Percentiles rank a stretch among this genome's conserved stretches.
Evolutionary conservation across 805 yeast species (phyloP).

Genomic region (Priceomyces carsonii): DNA sequence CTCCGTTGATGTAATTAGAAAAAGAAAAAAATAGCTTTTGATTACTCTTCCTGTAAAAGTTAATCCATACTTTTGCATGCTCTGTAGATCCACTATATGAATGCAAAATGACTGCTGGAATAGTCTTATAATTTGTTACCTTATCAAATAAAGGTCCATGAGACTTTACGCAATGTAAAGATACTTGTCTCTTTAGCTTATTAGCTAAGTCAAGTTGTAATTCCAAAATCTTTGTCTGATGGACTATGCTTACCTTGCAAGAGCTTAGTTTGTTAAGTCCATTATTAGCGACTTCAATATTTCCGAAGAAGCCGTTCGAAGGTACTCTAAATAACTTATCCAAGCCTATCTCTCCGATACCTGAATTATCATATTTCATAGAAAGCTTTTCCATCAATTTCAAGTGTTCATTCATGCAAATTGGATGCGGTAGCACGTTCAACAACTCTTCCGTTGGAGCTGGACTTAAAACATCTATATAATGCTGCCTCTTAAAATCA

Average conservation of each 20-base stretch:
- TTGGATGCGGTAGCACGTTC: constrained; percentile 61
- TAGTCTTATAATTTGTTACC: constrained; percentile 23
- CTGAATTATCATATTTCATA: constrained; percentile 17
- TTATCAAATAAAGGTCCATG: constrained; percentile 61
- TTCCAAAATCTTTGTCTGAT: constrained; percentile 59
- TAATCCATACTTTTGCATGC: constrained; percentile 53
- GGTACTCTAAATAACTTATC: constrained; percentile 79
- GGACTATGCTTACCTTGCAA: constrained; percentile 61
- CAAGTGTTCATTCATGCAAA: constrained; percentile 38
- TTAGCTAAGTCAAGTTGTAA: constrained; percentile 58
- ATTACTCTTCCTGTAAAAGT: constrained; percentile 22
- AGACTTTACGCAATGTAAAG: constrained; percentile 83
- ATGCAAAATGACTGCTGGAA: constrained; percentile 63
- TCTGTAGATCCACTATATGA: constrained; percentile 85
- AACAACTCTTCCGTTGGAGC: constrained; percentile 41
- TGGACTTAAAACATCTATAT: constrained; percentile 49
- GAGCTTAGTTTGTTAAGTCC: constrained; percentile 26
- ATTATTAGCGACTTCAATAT: constrained; percentile 15
- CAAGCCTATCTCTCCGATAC: constrained; percentile 90
- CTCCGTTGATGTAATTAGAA: constrained; percentile 51
- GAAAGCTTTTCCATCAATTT: constrained; percentile 25
- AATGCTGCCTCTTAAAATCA: constrained; percentile 53
- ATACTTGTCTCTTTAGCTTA: constrained; percentile 50
- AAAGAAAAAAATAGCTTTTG: constrained; percentile 49
- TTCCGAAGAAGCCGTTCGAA: constrained; percentile 52